Conservation (phyloP, 345 rosid genomes). For the Arabis alpina region DNA sequence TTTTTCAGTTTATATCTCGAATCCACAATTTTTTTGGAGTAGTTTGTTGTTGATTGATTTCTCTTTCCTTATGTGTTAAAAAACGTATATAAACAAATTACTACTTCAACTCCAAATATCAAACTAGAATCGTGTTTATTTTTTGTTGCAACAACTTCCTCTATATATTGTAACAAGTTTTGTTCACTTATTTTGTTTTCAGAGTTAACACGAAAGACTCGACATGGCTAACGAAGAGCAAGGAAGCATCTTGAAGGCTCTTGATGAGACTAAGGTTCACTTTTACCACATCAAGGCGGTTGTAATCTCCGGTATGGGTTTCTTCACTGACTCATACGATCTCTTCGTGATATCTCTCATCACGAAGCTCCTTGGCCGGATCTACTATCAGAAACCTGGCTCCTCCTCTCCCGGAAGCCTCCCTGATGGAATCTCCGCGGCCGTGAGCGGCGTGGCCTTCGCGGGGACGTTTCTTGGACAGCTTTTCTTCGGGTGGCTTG, state of each 20-base stretch:
- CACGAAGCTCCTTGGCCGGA: constrained; percentile 74
- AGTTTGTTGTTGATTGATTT: constrained; percentile 17
- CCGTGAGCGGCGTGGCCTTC: constrained; percentile 77
- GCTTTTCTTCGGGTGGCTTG: constrained; percentile 84
- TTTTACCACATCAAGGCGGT: constrained; percentile 66
- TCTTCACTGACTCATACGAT: constrained; percentile 83
- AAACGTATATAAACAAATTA: background rate
- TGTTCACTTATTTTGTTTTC: constrained; percentile 12
- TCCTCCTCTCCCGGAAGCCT: constrained; percentile 57
- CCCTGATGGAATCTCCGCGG: constrained; percentile 61
- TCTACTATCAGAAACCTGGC: constrained; percentile 59
- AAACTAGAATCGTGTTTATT: background rate
- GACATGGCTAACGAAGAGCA: constrained; percentile 57
- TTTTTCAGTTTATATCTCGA: background rate
- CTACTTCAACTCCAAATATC: background rate
- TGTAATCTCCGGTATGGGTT: constrained; percentile 82
- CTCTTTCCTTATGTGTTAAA: background rate
- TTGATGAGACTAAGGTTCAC: constrained; percentile 65
- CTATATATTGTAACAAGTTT: constrained; percentile 19
- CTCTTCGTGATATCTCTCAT: constrained; percentile 77
- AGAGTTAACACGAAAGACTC: constrained; percentile 12
- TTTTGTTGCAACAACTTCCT: constrained; percentile 4
- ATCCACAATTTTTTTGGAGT: background rate
- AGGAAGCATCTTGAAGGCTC: constrained; percentile 56
- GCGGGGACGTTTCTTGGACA: constrained; percentile 77